A percentile compares a stretch with the other conserved stretches of the same genome.
These are phyloP conservation scores for Lodderomyces theae DNA, from an alignment of 1,139 yeast species.

Conservation along the genomic window DNA sequence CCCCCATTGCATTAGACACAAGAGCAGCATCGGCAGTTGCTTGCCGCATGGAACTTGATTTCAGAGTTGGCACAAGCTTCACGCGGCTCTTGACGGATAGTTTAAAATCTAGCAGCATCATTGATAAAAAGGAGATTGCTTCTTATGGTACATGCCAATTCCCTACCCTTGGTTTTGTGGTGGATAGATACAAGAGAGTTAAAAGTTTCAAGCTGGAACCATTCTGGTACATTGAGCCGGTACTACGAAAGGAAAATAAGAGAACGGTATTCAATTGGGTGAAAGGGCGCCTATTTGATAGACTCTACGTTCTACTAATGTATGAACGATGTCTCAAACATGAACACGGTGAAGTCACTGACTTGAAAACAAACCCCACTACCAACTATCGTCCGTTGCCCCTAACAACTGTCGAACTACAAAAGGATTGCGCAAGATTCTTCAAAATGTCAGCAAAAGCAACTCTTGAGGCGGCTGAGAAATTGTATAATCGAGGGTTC, in stretches of 20 bases:
- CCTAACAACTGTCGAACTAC: constrained; percentile 91
- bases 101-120: constrained; percentile 30
- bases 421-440: constrained; percentile 74
- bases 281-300: constrained; percentile 68
- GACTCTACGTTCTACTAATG: constrained; percentile 56
- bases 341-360: constrained; percentile 49
- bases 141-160: constrained; percentile 97
- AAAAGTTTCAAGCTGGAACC: constrained; percentile 69
- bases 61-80: constrained; percentile 86
- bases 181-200: constrained; percentile 83
- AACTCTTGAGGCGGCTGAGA: constrained; percentile 82
- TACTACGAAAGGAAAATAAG: constrained; percentile 40
- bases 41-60: constrained; percentile 82
- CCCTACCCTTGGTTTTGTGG: constrained; percentile 95
- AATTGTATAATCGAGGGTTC: constrained; percentile 78
- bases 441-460: constrained; percentile 80
- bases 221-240: constrained; percentile 72
- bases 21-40: constrained; percentile 78
- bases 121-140: constrained; percentile 29
- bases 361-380: constrained; percentile 61
- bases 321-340: constrained; percentile 61
- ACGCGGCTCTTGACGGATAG: constrained; percentile 70
- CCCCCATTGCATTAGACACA: constrained; percentile 64
- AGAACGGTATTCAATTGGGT: constrained; percentile 60
- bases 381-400: constrained; percentile 83